Evolutionary conservation across 768 basidiomycete species (phyloP), one percentile per base, ranked within the genome.

Genomic region (Mycena latifolia): DNA sequence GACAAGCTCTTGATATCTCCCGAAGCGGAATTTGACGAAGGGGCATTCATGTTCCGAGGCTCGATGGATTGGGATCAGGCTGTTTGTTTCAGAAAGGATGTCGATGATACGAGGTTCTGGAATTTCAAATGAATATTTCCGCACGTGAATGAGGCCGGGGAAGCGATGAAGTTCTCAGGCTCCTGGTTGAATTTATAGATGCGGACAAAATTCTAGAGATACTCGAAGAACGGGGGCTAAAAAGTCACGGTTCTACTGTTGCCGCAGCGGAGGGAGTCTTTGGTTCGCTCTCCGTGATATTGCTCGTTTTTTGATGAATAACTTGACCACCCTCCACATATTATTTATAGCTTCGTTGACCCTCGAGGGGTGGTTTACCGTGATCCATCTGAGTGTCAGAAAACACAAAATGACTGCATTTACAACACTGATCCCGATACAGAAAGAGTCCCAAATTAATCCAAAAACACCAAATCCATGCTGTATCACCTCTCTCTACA

Each of bases 61-160:
- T 66, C 65, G 65, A 9, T 66, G 53, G 57, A 59, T n/a, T 65
- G 56, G 56, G 33, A 29, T 2, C 58, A 35, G 33, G 65, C 58
- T 0, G 58, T 29, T 15, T 18, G 20, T 12, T 66, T 66, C 52
- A 35, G 37, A 20, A 66, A 66, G 58, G 65, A 66, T 25, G 46
- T 41, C 9, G 54, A 66, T 25, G 65, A 66, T 22, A 20, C 15
- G 46, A 17, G 35, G 14, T 66, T 60, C 31, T 61, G 58, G 53
- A 58, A 60, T 17, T 1, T 25, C 52, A 29, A 66, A 47, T 43
- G 48, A 9, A 3, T 66, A 41, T 52, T 66, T 60, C 29, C 58
- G 54, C 3, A 47, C 35, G 15, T 45, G 61, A 46, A 66, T 66
- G 54, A 39, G 65, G 25, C 43, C 31, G 25, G 54, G 58, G 22